Conservation (phyloP, 83 land plant species). For the Isoetes engelmannii region DNA sequence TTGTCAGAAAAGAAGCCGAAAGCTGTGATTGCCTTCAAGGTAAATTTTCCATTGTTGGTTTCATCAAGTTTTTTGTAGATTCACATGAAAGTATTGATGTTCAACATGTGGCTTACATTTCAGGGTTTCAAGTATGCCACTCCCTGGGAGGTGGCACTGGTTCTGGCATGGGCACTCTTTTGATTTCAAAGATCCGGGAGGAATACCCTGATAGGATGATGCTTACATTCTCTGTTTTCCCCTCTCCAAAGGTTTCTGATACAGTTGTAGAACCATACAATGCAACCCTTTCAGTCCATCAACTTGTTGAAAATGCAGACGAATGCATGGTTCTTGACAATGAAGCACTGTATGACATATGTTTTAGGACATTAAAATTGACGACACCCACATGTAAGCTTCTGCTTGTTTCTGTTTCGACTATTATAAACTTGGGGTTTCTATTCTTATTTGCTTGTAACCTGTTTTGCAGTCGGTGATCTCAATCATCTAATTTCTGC, state of each 20-base stretch:
- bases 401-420: not conserved
- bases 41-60: no score
- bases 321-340: not conserved
- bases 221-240: constrained; percentile 17
- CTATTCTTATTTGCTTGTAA: no score
- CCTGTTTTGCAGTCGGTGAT: no score
- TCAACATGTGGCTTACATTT: no score
- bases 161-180: constrained; percentile 14
- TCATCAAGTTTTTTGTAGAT: no score
- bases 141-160: constrained; percentile 16
- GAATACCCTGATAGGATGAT: constrained; percentile 19
- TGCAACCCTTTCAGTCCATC: constrained; percentile 15
- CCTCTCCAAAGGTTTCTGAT: constrained; percentile 18
- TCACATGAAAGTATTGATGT: no score
- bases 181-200: no score
- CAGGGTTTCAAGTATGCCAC: constrained; percentile 20
- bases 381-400: no score
- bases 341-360: not conserved
- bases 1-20: no score
- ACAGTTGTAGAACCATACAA: constrained; percentile 18
- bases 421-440: not conserved
- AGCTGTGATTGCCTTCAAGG: no score
- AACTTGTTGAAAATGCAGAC: constrained; percentile 17
- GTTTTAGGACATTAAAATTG: no score
- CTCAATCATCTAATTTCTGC: no score